These are phyloP conservation scores for Teratosphaeria nubilosa DNA, from an alignment of 2,329 filamentous ascomycete genomes.

Conservation along the genomic window DNA sequence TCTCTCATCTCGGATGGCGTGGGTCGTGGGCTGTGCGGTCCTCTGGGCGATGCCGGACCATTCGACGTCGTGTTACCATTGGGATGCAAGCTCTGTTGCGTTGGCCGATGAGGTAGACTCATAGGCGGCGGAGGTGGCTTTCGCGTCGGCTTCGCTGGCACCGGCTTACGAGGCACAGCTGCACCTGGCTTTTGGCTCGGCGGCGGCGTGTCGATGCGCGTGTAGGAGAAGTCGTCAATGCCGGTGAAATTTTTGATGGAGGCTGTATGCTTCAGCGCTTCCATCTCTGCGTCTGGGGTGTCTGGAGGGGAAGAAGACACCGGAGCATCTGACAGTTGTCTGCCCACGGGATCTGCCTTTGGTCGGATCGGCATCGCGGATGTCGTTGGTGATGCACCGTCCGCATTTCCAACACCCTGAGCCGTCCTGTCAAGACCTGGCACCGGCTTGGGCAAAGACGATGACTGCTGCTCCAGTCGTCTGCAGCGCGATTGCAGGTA, in stretches of 20 bases:
- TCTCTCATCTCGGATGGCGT: constrained; percentile 18
- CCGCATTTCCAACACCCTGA: background rate
- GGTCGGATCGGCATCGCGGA: background rate
- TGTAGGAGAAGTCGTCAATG: constrained; percentile 16
- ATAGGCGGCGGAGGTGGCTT: constrained; percentile 26
- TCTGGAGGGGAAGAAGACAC: constrained; percentile 18
- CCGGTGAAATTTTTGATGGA: constrained; percentile 17
- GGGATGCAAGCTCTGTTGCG: constrained; percentile 14
- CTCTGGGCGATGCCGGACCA: constrained; percentile 14
- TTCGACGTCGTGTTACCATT: constrained; percentile 9
- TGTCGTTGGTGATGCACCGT: constrained; percentile 4
- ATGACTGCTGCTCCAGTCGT: constrained; percentile 5
- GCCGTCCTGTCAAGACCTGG: background rate
- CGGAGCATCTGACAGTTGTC: constrained; percentile 12
- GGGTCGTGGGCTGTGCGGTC: constrained; percentile 15
- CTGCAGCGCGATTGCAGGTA: constrained; percentile 35
- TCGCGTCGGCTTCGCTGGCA: constrained; percentile 19
- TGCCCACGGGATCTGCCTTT: background rate
- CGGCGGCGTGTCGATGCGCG: constrained; percentile 15
- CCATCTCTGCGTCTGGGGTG: constrained; percentile 3
- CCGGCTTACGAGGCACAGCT: constrained; percentile 13
- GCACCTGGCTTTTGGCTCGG: constrained; percentile 4
- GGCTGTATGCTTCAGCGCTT: constrained; percentile 9
- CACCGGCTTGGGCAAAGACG: background rate
- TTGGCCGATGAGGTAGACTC: constrained; percentile 8